Base-by-base conservation (phyloP, 495 filamentous ascomycete species). In the Daldinia loculata region DNA sequence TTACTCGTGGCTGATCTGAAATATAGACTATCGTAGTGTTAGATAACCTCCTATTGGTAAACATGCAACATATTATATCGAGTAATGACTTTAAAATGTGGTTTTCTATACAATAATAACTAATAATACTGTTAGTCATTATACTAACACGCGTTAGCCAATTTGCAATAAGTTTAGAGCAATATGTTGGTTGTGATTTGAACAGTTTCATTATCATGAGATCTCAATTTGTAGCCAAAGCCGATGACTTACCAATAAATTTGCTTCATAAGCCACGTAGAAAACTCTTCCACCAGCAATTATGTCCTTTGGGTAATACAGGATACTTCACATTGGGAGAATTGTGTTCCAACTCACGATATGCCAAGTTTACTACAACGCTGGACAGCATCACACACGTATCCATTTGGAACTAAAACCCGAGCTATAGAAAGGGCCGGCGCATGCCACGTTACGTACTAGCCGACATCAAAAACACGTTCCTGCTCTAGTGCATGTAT, bases 371-470 rank as follows among this genome's bases (percentile, higher is more conserved):
- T 53, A 53, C 50, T 53, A 30, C 24, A 30, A 53, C 27, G 26
- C 27, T 30, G 50, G 50, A 53, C 14, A 29, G 5, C 15, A 15
- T n/a, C 4, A 53, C 50, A 7, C 50, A 30, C 27, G 14, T 30
- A 36, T 52, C 53, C n/a, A 11, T 19, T 60, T 56, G 48, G 55
- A 56, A 36, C 61, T 56, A 56, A 56, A 43, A 26, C 15, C 19
- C 30, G 41, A n/a, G 29, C 38, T 60, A 32, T 6, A 68, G 6
- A 56, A 45, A 39, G 38, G 14, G 39, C 55, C 64, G 59, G 29
- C 52, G 27, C 11, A 32, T 57, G 69, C 69, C 69, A 68, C 56
- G 60, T 64, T 63, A n/a, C n/a, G n/a, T n/a, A 45, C 60, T 45
- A 51, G 60, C 48, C 12, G 50, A 30, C 50, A 30, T 68, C 22